Conservation (phyloP, 2,329 filamentous ascomycete genomes). For the Sordariomycetes sp. region DNA sequence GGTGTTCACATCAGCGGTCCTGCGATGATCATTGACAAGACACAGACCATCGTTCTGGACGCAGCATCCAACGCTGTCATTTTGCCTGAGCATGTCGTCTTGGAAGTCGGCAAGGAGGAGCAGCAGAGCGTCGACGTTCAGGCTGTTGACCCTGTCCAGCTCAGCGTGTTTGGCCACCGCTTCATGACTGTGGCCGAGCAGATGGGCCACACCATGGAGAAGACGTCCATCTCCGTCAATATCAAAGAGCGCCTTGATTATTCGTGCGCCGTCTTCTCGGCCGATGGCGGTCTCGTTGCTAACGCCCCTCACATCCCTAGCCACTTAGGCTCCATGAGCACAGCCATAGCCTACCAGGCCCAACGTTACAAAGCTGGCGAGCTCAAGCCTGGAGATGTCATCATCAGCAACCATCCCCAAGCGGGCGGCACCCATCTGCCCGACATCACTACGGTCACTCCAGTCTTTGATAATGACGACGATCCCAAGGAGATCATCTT, state of each 20-base stretch:
- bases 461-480: slow-evolving; percentile 17
- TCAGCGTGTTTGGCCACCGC: slow-evolving; percentile 67
- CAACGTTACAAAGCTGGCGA: slow-evolving; percentile 57
- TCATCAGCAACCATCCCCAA: slow-evolving; percentile 55
- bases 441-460: slow-evolving; percentile 16
- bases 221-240: slow-evolving; percentile 67
- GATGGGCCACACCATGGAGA: slow-evolving; percentile 69
- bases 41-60: slow-evolving; percentile 67
- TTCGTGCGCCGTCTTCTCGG: slow-evolving; percentile 68
- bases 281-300: slow-evolving; percentile 61
- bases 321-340: slow-evolving; percentile 71
- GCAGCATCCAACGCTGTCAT: slow-evolving; percentile 20
- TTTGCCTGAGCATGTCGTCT: slow-evolving; percentile 21
- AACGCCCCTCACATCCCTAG: slow-evolving; percentile 70
- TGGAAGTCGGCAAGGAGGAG: slow-evolving; percentile 17
- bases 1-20: slow-evolving; percentile 37
- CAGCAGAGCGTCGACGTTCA: slow-evolving; percentile 9
- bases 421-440: slow-evolving; percentile 26
- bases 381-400: slow-evolving; percentile 63
- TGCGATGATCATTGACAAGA: slow-evolving; percentile 62
- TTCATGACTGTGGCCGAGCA: slow-evolving; percentile 80
- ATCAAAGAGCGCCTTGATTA: slow-evolving; percentile 75
- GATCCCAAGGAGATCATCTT: slow-evolving; percentile 19
- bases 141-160: slow-evolving; percentile 61
- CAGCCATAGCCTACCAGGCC: slow-evolving; percentile 60